These are phyloP conservation scores for Aeschynomene evenia DNA, from an alignment of 306 rosid species.

Conservation along the genomic window DNA sequence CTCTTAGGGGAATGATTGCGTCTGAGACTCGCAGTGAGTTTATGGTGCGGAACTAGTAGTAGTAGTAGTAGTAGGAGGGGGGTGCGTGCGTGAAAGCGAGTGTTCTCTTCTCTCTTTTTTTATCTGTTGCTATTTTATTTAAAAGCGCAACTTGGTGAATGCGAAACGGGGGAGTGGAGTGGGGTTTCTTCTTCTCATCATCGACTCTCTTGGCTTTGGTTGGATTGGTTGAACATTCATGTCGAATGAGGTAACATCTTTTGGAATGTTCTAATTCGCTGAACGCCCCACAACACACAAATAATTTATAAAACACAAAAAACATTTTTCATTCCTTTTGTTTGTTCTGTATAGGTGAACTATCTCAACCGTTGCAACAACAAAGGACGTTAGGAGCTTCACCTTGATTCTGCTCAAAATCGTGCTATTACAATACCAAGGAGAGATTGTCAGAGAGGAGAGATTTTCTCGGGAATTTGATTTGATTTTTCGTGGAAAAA, in stretches of 20 bases:
- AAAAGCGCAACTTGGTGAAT: neutral
- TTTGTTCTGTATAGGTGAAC: neutral
- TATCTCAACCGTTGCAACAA: neutral
- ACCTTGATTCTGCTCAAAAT: neutral
- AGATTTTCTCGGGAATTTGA: neutral
- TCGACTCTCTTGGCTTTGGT: neutral
- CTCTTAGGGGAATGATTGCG: no score
- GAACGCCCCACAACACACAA: no score
- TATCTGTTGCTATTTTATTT: no score
- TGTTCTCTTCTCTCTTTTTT: no score
- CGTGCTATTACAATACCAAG: neutral
- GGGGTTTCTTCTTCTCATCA: neutral
- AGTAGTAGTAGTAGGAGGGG: no score
- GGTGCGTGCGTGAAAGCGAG: no score
- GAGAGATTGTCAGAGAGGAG: neutral
- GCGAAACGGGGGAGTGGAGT: neutral
- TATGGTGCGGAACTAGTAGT: no score
- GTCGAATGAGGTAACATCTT: conserved; percentile 37
- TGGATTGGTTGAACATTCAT: conserved; percentile 31
- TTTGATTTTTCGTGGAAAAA: no score
- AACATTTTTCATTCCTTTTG: no score
- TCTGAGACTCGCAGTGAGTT: no score
- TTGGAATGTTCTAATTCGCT: conserved; percentile 33
- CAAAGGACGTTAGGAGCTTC: neutral
- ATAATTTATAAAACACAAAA: no score